Evolutionary conservation across 2,329 filamentous ascomycete species (phyloP), one percentile per base, ranked within the genome.

Genomic region (Cladobotryum mycophilum): DNA sequence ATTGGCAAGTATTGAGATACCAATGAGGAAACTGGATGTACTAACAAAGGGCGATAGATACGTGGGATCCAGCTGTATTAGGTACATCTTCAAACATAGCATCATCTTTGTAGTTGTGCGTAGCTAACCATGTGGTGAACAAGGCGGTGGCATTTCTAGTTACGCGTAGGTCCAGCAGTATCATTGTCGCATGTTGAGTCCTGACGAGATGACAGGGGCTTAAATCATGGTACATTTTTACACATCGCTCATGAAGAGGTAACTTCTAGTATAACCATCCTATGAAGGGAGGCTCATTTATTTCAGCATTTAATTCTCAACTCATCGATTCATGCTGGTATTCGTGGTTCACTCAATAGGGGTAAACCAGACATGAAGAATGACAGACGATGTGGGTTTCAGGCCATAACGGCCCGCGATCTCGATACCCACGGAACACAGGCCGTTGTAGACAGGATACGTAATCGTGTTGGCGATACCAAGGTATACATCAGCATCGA

Each of bases 401-500:
- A 57, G 12, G 52, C 52, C 14, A 55, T 62, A 33, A 57, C 51
- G 1, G 56, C 55, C 9, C 50, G 53, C 1, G 88, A 92, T 55
- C 86, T 95, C 54, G 89, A 95, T 64, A 86, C 89, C 36, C 67
- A 91, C 12, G 88, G 89, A 14, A 75, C 81, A 0, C 72, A 73
- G 48, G 86, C 85, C 1, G 72, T 93, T 46, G 77, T 89, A 6
- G 68, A 80, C 13, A 68, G 70, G 17, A 90, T 95, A 58, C 71
- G 91, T 61, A 67, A 78, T 3, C 78, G 82, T 1, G 81, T 91
- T 5, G 86, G 86, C 0, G 79, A 86, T 55, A 80, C 78, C 51
- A 86, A 86, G 0, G 86, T 93, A 1, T 92, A 92, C 61, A 70
- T 92, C 8, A 84, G 78, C 45, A 78, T 67, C 17, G 89, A 95